A percentile compares a stretch with the other conserved stretches of the same genome.
phyloP scores from a whole-genome alignment of 2,329 filamentous ascomycete genomes.

The Trichoderma cornu-damae region DNA sequence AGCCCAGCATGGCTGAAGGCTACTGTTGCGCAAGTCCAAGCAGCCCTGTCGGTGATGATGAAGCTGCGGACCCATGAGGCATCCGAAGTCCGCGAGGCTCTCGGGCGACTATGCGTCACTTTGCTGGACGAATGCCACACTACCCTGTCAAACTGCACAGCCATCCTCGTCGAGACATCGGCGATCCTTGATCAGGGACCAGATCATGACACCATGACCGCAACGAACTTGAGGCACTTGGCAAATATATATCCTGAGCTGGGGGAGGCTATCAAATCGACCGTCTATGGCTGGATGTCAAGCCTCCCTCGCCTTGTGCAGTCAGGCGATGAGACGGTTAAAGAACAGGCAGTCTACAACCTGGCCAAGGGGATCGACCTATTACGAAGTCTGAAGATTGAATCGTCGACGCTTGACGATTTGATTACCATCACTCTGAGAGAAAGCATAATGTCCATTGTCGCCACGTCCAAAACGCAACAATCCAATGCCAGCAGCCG shows the following conservation, averaged over 20 bases:
- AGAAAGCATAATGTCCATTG: slow-evolving; percentile 60
- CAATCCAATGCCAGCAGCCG: slow-evolving; percentile 21
- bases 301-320: slow-evolving; percentile 80
- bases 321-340: slow-evolving; percentile 71
- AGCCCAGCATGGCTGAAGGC: slow-evolving; percentile 67
- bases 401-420: slow-evolving; percentile 62
- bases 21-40: slow-evolving; percentile 73
- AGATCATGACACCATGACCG: slow-evolving; percentile 36
- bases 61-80: slow-evolving; percentile 69
- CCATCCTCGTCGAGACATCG: slow-evolving; percentile 75
- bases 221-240: slow-evolving; percentile 56
- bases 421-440: slow-evolving; percentile 63
- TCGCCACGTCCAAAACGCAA: slow-evolving; percentile 25
- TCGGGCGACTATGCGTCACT: slow-evolving; percentile 66
- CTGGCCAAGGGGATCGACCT: slow-evolving; percentile 69
- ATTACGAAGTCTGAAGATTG: slow-evolving; percentile 57
- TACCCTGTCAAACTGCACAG: slow-evolving; percentile 63
- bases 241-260: slow-evolving; percentile 58
- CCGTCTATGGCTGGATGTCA: slow-evolving; percentile 74
- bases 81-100: slow-evolving; percentile 59
- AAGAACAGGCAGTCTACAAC: slow-evolving; percentile 66
- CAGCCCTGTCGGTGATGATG: slow-evolving; percentile 72
- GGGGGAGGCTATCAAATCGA: slow-evolving; percentile 60
- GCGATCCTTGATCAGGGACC: slow-evolving; percentile 60
- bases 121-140: slow-evolving; percentile 73